Conservation (phyloP, 768 basidiomycete genomes). For the Tephrocybe sp. region DNA sequence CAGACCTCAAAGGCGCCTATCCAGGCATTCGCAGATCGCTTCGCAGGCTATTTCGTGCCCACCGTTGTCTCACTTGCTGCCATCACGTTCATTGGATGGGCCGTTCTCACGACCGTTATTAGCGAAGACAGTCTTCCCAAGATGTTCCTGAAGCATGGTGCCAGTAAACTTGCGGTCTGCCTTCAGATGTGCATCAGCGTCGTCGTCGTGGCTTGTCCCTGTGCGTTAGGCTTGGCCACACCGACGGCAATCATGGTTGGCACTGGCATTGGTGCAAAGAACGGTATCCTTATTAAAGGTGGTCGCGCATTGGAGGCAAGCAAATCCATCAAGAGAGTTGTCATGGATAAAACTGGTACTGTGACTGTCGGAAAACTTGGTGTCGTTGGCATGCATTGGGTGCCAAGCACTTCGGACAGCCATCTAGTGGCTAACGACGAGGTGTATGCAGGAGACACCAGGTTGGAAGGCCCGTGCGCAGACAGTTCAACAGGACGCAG, state of each 20-base stretch:
- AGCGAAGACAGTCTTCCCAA: constrained; percentile 61
- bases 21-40: constrained; percentile 91
- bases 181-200: constrained; percentile 97
- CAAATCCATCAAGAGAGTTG: constrained; percentile 73
- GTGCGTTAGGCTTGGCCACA: constrained; percentile 92
- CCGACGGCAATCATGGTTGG: constrained; percentile 99
- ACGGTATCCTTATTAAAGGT: constrained; percentile 98
- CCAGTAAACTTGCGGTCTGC: constrained; percentile 86
- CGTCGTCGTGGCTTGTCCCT: constrained; percentile 97
- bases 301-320: constrained; percentile 93
- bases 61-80: constrained; percentile 79
- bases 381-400: constrained; percentile 80
- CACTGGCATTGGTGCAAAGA: constrained; percentile 93
- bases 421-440: constrained; percentile 28
- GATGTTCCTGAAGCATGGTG: constrained; percentile 84
- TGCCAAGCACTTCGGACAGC: constrained; percentile 27
- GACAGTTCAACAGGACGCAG: constrained; percentile 61
- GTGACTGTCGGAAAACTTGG: constrained; percentile 93
- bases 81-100: constrained; percentile 83
- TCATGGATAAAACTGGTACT: constrained; percentile 97
- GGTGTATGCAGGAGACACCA: constrained; percentile 40
- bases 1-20: constrained; percentile 98
- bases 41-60: constrained; percentile 96
- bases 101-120: constrained; percentile 63
- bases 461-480: constrained; percentile 45